Percentiles rank a stretch among this genome's conserved stretches.
Evolutionary conservation across 2,329 filamentous ascomycete species (phyloP).

Genomic region (Cladosporium sp.): DNA sequence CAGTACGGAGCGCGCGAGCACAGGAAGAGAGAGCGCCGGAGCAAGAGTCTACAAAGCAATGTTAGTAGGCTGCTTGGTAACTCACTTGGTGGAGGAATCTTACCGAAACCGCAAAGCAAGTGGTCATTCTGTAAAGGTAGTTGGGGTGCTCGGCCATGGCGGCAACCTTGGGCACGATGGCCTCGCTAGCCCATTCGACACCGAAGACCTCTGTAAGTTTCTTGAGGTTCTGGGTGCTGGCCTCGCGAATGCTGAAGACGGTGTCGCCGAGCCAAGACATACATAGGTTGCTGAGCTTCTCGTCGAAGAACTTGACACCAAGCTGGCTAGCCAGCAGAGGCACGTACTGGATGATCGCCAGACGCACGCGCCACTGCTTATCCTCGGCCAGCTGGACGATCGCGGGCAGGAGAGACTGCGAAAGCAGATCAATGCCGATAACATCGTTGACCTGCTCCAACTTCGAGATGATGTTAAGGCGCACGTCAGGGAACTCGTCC

Average conservation of each 20-base stretch:
- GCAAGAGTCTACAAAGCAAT: conserved; percentile 72
- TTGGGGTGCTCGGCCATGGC: conserved; percentile 98
- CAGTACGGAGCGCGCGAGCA: conserved; percentile 88
- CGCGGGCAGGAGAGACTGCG: conserved; percentile 91
- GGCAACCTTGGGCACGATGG: conserved; percentile 98
- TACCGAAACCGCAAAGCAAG: conserved; percentile 98
- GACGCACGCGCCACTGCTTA: conserved; percentile 97
- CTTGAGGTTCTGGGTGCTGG: conserved; percentile 94
- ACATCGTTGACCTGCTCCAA: conserved; percentile 98
- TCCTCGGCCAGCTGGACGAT: conserved; percentile 98
- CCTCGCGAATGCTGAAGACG: conserved; percentile 97
- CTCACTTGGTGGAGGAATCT: conserved; percentile 34
- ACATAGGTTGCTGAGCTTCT: conserved; percentile 90
- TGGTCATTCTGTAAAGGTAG: conserved; percentile 99
- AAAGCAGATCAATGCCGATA: conserved; percentile 95
- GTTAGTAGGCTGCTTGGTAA: conserved; percentile 15
- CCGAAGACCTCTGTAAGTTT: conserved; percentile 99
- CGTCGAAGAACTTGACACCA: conserved; percentile 96
- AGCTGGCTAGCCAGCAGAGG: conserved; percentile 92
- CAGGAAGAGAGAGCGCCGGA: conserved; percentile 85
- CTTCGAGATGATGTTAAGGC: conserved; percentile 99
- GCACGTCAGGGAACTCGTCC: conserved; percentile 97
- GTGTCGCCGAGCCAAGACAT: conserved; percentile 99
- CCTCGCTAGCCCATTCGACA: conserved; percentile 93
- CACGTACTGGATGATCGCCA: conserved; percentile 99